Conservation (phyloP, 345 rosid genomes). For the Pistacia atlantica region DNA sequence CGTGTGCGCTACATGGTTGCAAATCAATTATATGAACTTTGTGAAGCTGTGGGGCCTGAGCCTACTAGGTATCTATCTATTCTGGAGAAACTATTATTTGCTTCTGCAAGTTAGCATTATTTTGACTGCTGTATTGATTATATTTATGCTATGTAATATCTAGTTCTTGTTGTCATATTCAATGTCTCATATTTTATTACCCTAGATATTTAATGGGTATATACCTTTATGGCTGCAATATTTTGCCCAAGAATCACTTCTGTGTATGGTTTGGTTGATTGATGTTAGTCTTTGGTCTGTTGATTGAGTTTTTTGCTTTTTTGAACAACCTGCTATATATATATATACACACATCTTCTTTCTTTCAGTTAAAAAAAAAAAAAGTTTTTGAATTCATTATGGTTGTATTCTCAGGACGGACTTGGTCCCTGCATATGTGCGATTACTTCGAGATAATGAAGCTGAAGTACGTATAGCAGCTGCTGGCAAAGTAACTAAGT, state of each 20-base stretch:
- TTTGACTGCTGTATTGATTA: background rate
- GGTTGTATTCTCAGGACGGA: constrained; percentile 53
- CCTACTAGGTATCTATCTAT: constrained; percentile 69
- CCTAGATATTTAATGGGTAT: background rate
- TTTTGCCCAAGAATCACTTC: background rate
- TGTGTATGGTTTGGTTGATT: background rate
- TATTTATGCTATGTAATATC: background rate
- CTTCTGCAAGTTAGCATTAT: background rate
- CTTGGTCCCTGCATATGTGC: constrained; percentile 93
- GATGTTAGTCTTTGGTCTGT: background rate
- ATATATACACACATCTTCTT: too few relatives aligned
- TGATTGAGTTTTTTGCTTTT: background rate
- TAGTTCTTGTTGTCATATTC: background rate
- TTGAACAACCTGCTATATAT: too few relatives aligned
- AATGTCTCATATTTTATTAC: too few relatives aligned
- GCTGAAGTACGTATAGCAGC: constrained; percentile 99
- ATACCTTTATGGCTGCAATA: background rate
- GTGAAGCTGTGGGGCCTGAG: constrained; percentile 96
- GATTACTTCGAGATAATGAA: constrained; percentile 92
- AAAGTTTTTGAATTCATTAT: background rate
- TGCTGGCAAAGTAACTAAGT: constrained; percentile 94
- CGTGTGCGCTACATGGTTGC: constrained; percentile 99
- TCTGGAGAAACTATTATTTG: background rate
- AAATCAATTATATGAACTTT: constrained; percentile 92
- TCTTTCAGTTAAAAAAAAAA: too few relatives aligned